phyloP scores from a whole-genome alignment of 495 filamentous ascomycete species.

The Chaetomium tenue region DNA sequence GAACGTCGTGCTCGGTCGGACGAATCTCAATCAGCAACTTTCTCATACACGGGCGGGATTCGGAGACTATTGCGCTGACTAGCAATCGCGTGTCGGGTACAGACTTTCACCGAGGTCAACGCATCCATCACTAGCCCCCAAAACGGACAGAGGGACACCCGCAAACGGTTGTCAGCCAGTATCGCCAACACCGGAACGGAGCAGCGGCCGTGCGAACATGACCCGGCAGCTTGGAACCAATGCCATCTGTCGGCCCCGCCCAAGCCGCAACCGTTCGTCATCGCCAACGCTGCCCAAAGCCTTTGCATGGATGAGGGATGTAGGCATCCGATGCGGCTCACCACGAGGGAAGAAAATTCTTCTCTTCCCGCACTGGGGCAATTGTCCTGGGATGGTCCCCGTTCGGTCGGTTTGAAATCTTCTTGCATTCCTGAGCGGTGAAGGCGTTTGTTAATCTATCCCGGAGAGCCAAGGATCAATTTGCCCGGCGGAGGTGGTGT shows the following conservation, averaged over 20 bases:
- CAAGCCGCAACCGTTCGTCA: conserved; percentile 3
- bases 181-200: conserved; percentile 4
- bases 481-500: neutral
- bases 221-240: conserved; percentile 29
- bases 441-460: neutral
- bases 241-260: conserved; percentile 2
- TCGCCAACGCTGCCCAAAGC: neutral
- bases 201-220: neutral
- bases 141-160: neutral
- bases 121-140: neutral
- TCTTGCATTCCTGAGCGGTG: conserved; percentile 5
- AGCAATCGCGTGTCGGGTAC: neutral
- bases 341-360: neutral
- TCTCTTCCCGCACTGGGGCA: neutral
- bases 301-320: conserved; percentile 3
- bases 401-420: neutral
- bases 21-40: conserved; percentile 12
- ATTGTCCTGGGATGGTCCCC: conserved; percentile 2
- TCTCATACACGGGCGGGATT: neutral
- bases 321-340: neutral
- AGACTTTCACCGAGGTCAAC: conserved; percentile 8
- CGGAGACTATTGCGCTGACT: conserved; percentile 2
- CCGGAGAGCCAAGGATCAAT: neutral
- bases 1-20: neutral
- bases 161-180: neutral